Conservation (phyloP, 1,284 basidiomycete genomes). For the Ganoderma lucidum region DNA sequence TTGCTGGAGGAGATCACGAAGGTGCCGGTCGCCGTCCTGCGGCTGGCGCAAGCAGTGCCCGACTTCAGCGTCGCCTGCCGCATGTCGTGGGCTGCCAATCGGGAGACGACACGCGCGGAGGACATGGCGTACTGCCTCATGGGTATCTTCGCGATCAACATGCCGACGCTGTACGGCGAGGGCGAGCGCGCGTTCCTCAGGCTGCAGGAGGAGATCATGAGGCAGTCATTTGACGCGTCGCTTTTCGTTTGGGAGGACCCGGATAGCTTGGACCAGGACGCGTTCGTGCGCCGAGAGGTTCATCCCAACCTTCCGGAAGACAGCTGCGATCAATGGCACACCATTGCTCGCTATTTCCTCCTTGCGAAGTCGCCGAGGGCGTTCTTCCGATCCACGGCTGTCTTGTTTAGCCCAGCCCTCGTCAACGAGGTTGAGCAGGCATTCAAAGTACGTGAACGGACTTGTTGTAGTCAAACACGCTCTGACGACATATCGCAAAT, state of each 20-base stretch:
- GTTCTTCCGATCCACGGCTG: background rate
- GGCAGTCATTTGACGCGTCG: background rate
- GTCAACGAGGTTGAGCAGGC: background rate
- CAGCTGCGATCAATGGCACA: background rate
- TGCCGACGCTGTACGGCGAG: constrained; percentile 9
- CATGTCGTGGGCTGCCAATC: background rate
- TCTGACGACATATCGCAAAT: background rate
- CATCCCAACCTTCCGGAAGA: background rate
- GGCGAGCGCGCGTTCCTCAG: background rate
- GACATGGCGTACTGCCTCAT: constrained; percentile 10
- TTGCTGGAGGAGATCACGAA: background rate
- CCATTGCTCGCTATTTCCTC: background rate
- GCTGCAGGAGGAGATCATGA: constrained; percentile 11
- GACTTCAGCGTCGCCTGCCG: constrained; percentile 3
- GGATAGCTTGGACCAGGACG: background rate
- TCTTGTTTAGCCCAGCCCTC: background rate
- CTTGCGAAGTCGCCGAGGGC: background rate
- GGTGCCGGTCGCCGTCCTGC: background rate
- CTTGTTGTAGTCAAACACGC: background rate
- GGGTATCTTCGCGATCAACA: constrained; percentile 11
- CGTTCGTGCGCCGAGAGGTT: background rate
- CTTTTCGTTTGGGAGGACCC: constrained; percentile 6
- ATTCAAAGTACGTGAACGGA: background rate
- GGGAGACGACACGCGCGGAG: constrained; percentile 3
- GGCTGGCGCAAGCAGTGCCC: background rate